Evolutionary conservation across 1,284 basidiomycete species (phyloP).

Genomic region (Cystobasidium slooffiae): DNA sequence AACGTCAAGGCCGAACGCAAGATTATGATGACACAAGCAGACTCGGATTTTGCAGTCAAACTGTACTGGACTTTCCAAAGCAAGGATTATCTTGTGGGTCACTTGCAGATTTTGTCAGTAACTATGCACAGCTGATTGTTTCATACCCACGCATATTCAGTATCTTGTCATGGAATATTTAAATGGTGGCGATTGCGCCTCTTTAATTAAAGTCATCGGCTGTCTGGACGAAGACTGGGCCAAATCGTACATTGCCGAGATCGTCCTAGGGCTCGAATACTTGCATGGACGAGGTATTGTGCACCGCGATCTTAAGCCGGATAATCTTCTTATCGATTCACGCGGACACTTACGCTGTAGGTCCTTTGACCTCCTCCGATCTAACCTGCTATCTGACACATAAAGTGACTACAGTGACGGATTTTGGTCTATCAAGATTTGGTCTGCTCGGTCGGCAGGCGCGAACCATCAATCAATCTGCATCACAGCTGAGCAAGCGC

Average conservation of each 20-base stretch:
- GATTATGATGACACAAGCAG: slow-evolving; percentile 99
- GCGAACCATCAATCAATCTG: slow-evolving; percentile 57
- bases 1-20: slow-evolving; percentile 99
- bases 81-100: slow-evolving; percentile 56
- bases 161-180: slow-evolving; percentile 61
- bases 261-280: slow-evolving; percentile 91
- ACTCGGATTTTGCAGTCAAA: slow-evolving; percentile 81
- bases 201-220: slow-evolving; percentile 93
- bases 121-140: not conserved
- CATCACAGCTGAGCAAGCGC: not conserved
- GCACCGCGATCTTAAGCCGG: slow-evolving; percentile 98
- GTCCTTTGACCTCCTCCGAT: not conserved
- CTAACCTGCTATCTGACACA: not conserved
- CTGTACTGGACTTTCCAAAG: slow-evolving; percentile 61
- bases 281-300: slow-evolving; percentile 92
- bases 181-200: slow-evolving; percentile 95
- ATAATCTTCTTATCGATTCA: slow-evolving; percentile 94
- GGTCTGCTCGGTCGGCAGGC: slow-evolving; percentile 96
- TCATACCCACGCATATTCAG: not conserved
- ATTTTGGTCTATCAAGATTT: slow-evolving; percentile 96
- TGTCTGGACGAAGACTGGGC: slow-evolving; percentile 95
- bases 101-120: not conserved
- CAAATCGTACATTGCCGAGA: slow-evolving; percentile 92
- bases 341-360: slow-evolving; percentile 85
- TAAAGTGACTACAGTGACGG: slow-evolving; percentile 66